phyloP scores from a whole-genome alignment of 1,139 yeast species.

The Pichia sp. region DNA sequence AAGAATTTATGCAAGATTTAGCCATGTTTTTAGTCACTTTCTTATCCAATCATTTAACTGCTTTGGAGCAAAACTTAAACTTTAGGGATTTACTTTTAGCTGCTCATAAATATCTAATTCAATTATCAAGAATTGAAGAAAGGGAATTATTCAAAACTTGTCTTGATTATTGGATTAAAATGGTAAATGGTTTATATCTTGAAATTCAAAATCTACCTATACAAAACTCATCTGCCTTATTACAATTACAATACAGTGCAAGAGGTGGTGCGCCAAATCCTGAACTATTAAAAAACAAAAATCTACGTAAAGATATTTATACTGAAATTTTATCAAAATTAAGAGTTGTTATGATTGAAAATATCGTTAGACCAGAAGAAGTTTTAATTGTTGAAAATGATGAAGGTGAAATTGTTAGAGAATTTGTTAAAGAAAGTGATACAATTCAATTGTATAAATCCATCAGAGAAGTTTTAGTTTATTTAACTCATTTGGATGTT shows the following conservation, averaged over 20 bases:
- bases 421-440: conserved; percentile 93
- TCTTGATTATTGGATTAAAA: conserved; percentile 85
- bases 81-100: conserved; percentile 51
- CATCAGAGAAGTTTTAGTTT: conserved; percentile 92
- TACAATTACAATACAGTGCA: conserved; percentile 60
- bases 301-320: conserved; percentile 82
- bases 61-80: conserved; percentile 61
- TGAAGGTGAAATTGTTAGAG: conserved; percentile 98
- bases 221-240: conserved; percentile 63
- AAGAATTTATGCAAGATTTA: conserved; percentile 89
- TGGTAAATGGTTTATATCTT: conserved; percentile 72
- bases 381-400: conserved; percentile 94
- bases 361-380: conserved; percentile 98
- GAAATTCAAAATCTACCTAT: conserved; percentile 81
- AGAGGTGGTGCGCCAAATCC: conserved; percentile 88
- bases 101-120: conserved; percentile 75
- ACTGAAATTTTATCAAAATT: conserved; percentile 68
- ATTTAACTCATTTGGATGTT: conserved; percentile 90
- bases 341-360: conserved; percentile 86
- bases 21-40: conserved; percentile 90
- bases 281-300: conserved; percentile 62
- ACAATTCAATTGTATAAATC: conserved; percentile 92
- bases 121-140: conserved; percentile 86
- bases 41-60: conserved; percentile 64
- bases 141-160: conserved; percentile 93